Percentiles rank a stretch among this genome's conserved stretches.
Conservation (phyloP, 164 flowering plant species). For the Vitis cinerea region DNA sequence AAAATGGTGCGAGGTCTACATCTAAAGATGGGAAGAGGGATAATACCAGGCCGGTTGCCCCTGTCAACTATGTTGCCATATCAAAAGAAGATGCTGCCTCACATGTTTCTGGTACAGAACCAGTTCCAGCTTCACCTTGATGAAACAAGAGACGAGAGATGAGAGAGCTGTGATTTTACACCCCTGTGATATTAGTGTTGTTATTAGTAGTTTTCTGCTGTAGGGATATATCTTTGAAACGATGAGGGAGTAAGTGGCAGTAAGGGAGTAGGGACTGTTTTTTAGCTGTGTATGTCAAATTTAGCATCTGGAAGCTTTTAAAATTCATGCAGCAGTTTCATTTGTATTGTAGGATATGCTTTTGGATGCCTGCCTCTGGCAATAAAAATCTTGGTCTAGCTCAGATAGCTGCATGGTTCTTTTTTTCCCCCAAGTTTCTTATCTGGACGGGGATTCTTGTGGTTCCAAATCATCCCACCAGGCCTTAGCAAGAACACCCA, state of each 20-base stretch:
- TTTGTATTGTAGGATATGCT: background rate
- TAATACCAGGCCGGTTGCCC: slow-evolving; percentile 57
- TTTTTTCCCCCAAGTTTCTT: too few relatives aligned
- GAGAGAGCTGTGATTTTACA: slow-evolving; percentile 17
- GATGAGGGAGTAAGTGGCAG: slow-evolving; percentile 10
- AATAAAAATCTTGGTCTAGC: too few relatives aligned
- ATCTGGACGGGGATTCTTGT: too few relatives aligned
- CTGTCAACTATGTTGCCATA: slow-evolving; percentile 73
- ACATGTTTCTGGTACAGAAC: slow-evolving; percentile 59
- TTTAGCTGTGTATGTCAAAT: slow-evolving; percentile 19
- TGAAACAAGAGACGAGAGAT: background rate
- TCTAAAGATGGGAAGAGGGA: slow-evolving; percentile 72
- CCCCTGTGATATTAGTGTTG: slow-evolving; percentile 12
- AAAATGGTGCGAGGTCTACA: slow-evolving; percentile 57
- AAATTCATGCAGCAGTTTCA: background rate
- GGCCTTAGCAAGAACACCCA: too few relatives aligned
- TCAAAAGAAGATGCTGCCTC: slow-evolving; percentile 83
- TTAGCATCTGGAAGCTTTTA: slow-evolving; percentile 11
- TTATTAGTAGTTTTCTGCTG: slow-evolving; percentile 14
- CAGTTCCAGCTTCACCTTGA: slow-evolving; percentile 66
- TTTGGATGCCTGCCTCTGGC: too few relatives aligned
- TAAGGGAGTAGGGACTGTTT: background rate
- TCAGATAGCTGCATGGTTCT: too few relatives aligned
- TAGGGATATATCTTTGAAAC: slow-evolving; percentile 11
- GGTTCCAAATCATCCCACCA: too few relatives aligned